phyloP scores from a whole-genome alignment of 2,329 filamentous ascomycete genomes.

The Herpotrichia juniperi region DNA sequence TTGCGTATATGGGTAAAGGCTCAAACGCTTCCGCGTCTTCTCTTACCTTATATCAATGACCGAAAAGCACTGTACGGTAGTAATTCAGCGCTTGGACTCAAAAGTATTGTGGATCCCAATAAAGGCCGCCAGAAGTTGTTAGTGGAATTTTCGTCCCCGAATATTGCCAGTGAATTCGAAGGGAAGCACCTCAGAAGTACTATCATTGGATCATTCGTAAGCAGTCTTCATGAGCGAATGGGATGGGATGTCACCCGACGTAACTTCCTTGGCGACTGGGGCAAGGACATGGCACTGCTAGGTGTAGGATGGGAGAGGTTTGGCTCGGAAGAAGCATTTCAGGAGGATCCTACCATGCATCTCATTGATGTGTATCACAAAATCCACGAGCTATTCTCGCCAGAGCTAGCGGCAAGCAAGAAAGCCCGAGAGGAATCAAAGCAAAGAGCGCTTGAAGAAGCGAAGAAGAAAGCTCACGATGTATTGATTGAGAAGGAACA shows the following conservation, averaged over 20 bases:
- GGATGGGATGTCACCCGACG: constrained; percentile 68
- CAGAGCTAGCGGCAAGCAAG: constrained; percentile 62
- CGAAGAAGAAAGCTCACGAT: constrained; percentile 60
- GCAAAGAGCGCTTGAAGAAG: too few relatives aligned
- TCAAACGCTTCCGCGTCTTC: constrained; percentile 60
- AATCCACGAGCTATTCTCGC: constrained; percentile 65
- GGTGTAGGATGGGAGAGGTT: constrained; percentile 71
- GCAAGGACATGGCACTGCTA: constrained; percentile 66
- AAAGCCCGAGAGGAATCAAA: constrained; percentile 57
- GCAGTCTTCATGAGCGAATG: constrained; percentile 63
- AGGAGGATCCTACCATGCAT: constrained; percentile 71
- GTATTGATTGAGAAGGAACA: constrained; percentile 58
- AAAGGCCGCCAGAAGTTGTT: constrained; percentile 63
- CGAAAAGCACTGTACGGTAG: constrained; percentile 62
- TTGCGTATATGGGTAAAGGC: constrained; percentile 72
- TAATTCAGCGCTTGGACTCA: constrained; percentile 53
- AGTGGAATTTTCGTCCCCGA: constrained; percentile 77
- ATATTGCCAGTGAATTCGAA: constrained; percentile 75
- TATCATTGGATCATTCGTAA: constrained; percentile 67
- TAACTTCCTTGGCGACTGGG: constrained; percentile 74
- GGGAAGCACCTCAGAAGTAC: constrained; percentile 70
- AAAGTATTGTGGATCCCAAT: constrained; percentile 57
- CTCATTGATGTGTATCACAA: constrained; percentile 73
- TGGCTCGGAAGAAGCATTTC: constrained; percentile 68
- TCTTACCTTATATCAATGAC: constrained; percentile 68